Evolutionary conservation across 2,329 filamentous ascomycete species (phyloP), one percentile per base, ranked within the genome.

Genomic region (Fusarium sp.): DNA sequence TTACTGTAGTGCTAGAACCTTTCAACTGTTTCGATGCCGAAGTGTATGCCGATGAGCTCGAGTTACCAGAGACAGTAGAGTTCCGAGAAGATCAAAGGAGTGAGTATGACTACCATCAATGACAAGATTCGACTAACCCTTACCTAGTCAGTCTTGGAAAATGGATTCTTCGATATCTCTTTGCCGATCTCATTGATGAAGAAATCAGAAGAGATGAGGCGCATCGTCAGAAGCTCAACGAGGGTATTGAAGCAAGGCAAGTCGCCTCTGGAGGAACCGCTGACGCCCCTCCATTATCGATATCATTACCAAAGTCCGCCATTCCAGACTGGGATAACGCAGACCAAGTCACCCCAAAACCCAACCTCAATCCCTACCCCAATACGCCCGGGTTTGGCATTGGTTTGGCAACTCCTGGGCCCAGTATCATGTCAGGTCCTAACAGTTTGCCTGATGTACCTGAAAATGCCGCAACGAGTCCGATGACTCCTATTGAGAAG

Each of bases 11-110:
- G 20, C 81, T 99, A 20, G 96, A 99, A 77, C 93, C 94, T 43
- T 97, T 96, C 76, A 97, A 97, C 73, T 98, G 94, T 78, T 99
- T 99, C 74, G 96, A 99, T 80, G 96, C 94, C 18, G 96, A 99
- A 77, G 92, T 97, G 80, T 99, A 99, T 78, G 95, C 94, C 2
- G 96, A 99, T 78, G 94, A 98, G 80, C 83, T 97, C 38, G 85
- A 90, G 43, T 74, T 95, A 58, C 87, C 92, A 13, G 91, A 94
- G 67, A 84, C 88, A n/a, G 84, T 92, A 20, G 91, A 94, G 15
- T 97, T 97, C 76, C 86, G 92, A 61, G 95, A 98, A 74, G 96
- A 99, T 74, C 95, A 98, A 82, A 89, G 96, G 82, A 97, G 93
- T 95, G 86, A 77, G 90, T 79, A 12, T 22, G 30, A 40, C 15